Percentiles rank a stretch among this genome's conserved stretches.
Evolutionary conservation across 2,329 filamentous ascomycete genomes (phyloP).

Genomic region (Pestalotiopsis sp.): DNA sequence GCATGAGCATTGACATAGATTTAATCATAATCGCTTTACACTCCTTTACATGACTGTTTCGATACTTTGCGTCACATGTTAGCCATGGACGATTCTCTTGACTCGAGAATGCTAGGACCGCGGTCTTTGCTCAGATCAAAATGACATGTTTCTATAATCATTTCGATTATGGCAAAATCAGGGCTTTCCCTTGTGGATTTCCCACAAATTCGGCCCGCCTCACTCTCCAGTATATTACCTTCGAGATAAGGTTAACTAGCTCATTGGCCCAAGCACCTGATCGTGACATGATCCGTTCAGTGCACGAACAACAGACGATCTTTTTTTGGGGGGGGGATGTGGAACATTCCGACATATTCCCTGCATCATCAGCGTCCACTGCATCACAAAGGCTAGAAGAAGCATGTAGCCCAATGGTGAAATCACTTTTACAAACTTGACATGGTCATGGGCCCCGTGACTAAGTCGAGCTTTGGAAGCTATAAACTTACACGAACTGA

Average conservation of each 20-base stretch:
- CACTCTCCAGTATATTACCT: background rate
- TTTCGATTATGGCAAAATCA: background rate
- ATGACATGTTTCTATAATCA: background rate
- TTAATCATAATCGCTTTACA: conserved; percentile 4
- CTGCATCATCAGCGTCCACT: too few relatives aligned
- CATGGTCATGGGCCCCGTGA: too few relatives aligned
- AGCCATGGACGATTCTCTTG: too few relatives aligned
- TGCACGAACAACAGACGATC: background rate
- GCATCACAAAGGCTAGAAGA: too few relatives aligned
- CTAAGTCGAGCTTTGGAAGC: too few relatives aligned
- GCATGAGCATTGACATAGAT: conserved; percentile 1
- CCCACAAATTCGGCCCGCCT: background rate
- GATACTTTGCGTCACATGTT: background rate
- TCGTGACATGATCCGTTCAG: background rate
- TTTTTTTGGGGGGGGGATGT: too few relatives aligned
- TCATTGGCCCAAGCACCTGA: background rate
- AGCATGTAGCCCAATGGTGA: too few relatives aligned
- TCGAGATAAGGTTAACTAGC: background rate
- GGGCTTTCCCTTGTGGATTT: background rate
- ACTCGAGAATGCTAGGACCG: too few relatives aligned
- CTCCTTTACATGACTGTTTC: background rate
- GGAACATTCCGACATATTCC: too few relatives aligned
- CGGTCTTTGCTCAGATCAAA: too few relatives aligned
- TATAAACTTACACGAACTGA: too few relatives aligned
- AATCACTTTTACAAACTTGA: too few relatives aligned